A percentile compares a stretch with the other conserved stretches of the same genome.
These are phyloP conservation scores for Biscogniauxia sp. DNA, from an alignment of 2,329 filamentous ascomycete genomes.

Conservation along the genomic window DNA sequence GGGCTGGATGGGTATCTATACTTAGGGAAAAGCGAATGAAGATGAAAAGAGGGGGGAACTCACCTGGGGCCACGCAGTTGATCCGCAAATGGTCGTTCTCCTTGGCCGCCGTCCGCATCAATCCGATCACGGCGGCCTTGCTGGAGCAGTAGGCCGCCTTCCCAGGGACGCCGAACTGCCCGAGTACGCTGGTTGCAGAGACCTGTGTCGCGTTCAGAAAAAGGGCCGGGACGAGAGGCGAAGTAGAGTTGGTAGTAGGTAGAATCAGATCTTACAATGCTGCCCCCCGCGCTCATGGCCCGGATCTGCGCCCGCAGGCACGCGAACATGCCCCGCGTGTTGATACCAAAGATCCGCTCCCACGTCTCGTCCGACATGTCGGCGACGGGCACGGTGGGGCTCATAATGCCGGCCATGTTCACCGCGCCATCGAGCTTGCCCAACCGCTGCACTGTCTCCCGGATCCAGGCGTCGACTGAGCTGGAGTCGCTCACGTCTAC, in stretches of 20 bases:
- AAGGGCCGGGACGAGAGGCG: too few relatives aligned
- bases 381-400: conserved; percentile 20
- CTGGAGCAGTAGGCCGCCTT: conserved; percentile 31
- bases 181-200: conserved; percentile 7
- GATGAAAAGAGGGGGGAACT: conserved; percentile 1
- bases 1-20: too few relatives aligned
- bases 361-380: conserved; percentile 27
- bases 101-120: conserved; percentile 31
- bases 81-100: conserved; percentile 31
- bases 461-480: conserved; percentile 36
- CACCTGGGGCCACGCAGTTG: conserved; percentile 31
- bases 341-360: conserved; percentile 29
- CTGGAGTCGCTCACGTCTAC: conserved; percentile 33
- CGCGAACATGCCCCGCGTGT: conserved; percentile 28
- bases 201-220: neutral
- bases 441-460: neutral
- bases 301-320: conserved; percentile 29
- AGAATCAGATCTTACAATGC: conserved; percentile 41
- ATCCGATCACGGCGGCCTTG: conserved; percentile 33
- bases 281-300: conserved; percentile 38
- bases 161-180: conserved; percentile 29
- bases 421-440: conserved; percentile 32
- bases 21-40: too few relatives aligned
- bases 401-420: conserved; percentile 38
- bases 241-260: too few relatives aligned